Evolutionary conservation across 1,139 yeast genomes (phyloP), one percentile per base, ranked within the genome.

Genomic region (Blastobotrys ciferrii): DNA sequence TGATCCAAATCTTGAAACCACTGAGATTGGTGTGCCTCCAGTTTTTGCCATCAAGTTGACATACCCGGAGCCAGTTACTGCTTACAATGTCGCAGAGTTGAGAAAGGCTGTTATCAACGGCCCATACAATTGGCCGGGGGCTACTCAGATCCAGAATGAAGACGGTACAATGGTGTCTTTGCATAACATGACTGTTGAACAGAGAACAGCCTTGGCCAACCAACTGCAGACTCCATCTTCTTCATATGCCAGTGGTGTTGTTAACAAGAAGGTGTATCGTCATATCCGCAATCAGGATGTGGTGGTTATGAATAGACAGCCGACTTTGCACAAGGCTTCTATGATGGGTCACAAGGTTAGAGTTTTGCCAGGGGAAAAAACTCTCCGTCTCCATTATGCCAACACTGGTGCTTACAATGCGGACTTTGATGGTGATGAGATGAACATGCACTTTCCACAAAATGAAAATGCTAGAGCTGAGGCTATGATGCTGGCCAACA

Each of bases 361-460:
- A 62, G 98, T 94, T 35, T 76, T 94, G 61, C 98, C 98, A 2
- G 95, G 96, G 53, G 98, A 94, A 66, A 94, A 94, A 75, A 94
- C 98, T 2, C 76, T 94, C 60, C 81, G 99, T 67, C 77, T 94
- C 69, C 99, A 94, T 70, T 94, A 94, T 69, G 98, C 99, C 59
- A 94, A 94, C 68, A 94, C 98, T 43, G 98, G 98, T 73, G 97
- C 98, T 47, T 89, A 89, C 71, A 94, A 92, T 69, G 98, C 98
- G 38, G 99, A 94, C 79, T 94, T 94, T 64, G 99, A 94, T 73
- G 99, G 99, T 75, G 99, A 94, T 72, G 99, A 94, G 75, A 94
- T 94, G 99, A 94, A 94, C 68, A 86, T 94, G 97, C 99, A 94
- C 73, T 92, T 94, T 76, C 99, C 99, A 28, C 99, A 94, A 73